phyloP scores from a whole-genome alignment of 2,329 filamentous ascomycete genomes.

The Aspergillus sp. region DNA sequence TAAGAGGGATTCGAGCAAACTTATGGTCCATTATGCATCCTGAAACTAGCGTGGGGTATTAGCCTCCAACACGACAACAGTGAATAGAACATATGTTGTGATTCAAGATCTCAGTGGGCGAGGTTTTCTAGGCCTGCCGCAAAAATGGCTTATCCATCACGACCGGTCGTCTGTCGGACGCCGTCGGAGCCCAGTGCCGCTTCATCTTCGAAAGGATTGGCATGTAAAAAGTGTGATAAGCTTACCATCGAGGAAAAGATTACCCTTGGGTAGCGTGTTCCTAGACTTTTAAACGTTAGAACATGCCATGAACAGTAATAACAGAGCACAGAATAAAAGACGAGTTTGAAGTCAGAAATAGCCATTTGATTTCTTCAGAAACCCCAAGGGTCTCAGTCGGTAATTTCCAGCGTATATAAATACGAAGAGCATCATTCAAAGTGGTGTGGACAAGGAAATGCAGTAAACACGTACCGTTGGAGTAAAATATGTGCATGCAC shows the following conservation, averaged over 20 bases:
- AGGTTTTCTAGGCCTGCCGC: conserved; percentile 99
- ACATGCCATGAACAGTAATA: conserved; percentile 4
- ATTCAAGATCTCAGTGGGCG: conserved; percentile 75
- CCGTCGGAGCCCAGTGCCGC: conserved; percentile 95
- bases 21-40: background rate
- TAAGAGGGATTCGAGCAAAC: background rate
- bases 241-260: conserved; percentile 23
- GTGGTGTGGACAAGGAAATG: conserved; percentile 28
- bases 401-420: conserved; percentile 88
- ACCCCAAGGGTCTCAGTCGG: conserved; percentile 71
- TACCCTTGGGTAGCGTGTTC: background rate
- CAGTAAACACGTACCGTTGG: conserved; percentile 27
- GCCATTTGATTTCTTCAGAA: conserved; percentile 81
- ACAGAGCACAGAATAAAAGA: conserved; percentile 18
- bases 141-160: conserved; percentile 85
- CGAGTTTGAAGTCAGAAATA: conserved; percentile 66
- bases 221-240: conserved; percentile 1
- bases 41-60: conserved; percentile 9
- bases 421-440: conserved; percentile 58
- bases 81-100: background rate
- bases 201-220: conserved; percentile 37
- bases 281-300: conserved; percentile 21
- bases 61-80: conserved; percentile 26
- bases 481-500: background rate
- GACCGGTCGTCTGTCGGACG: conserved; percentile 53